Conservation (phyloP, 176 grass and related monocot species). For the Carex scoparia region DNA sequence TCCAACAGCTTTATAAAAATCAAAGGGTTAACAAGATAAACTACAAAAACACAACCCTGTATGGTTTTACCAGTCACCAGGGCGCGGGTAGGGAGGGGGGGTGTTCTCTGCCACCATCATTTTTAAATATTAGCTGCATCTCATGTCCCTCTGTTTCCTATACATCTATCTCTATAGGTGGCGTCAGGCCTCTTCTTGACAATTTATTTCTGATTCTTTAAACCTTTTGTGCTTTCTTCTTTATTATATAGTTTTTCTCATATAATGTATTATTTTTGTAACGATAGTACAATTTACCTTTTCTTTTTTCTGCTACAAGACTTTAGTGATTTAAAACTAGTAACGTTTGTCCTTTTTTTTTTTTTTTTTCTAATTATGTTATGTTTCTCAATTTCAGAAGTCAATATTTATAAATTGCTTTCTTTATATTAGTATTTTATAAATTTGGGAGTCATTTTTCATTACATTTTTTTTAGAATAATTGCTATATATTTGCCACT, state of each 20-base stretch:
- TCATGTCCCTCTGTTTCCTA: background rate
- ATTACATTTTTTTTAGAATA: too few relatives aligned
- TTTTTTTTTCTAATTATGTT: too few relatives aligned
- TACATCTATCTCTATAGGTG: background rate
- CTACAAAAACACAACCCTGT: background rate
- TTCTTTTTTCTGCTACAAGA: background rate
- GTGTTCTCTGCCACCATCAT: too few relatives aligned
- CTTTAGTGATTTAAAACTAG: background rate
- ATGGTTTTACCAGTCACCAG: too few relatives aligned
- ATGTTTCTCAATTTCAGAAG: too few relatives aligned
- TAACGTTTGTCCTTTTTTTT: background rate
- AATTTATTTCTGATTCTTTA: background rate
- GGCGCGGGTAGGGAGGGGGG: too few relatives aligned
- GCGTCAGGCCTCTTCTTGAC: background rate
- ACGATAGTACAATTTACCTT: background rate
- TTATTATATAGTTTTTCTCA: background rate
- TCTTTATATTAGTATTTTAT: too few relatives aligned
- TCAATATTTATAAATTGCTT: too few relatives aligned
- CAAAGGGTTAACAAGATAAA: background rate
- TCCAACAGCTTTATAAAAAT: background rate
- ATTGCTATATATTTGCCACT: too few relatives aligned
- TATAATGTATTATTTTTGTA: background rate
- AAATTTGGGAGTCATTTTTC: too few relatives aligned
- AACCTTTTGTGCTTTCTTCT: background rate
- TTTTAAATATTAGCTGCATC: background rate